Conservation (phyloP, 2,329 filamentous ascomycete genomes). For the Diaporthe destruens region DNA sequence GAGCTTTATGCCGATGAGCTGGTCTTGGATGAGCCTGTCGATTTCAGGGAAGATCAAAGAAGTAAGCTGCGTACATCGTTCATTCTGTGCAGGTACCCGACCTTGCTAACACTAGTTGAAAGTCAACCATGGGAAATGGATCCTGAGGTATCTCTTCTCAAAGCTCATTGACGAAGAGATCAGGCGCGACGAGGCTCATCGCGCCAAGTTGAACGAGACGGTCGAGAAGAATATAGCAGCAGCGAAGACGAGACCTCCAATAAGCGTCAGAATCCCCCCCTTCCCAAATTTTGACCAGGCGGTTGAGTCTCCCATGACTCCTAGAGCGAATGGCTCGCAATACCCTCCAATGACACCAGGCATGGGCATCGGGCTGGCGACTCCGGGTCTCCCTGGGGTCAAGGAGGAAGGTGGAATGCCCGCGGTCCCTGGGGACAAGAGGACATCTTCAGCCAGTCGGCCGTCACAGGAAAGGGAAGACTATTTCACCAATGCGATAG, state of each 20-base stretch:
- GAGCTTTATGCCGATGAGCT: constrained; percentile 97
- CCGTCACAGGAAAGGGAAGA: constrained; percentile 77
- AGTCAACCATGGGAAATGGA: constrained; percentile 98
- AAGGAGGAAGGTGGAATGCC: constrained; percentile 56
- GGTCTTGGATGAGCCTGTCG: constrained; percentile 76
- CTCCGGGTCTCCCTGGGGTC: constrained; percentile 69
- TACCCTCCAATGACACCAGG: constrained; percentile 78
- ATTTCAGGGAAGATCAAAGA: constrained; percentile 93
- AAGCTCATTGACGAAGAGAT: constrained; percentile 93
- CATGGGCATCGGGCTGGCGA: constrained; percentile 82
- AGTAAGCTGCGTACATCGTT: constrained; percentile 66
- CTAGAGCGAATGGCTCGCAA: constrained; percentile 74
- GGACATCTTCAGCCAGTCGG: constrained; percentile 67
- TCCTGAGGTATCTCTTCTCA: constrained; percentile 91
- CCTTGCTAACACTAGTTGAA: constrained; percentile 20
- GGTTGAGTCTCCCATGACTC: constrained; percentile 62
- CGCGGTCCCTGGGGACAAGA: constrained; percentile 66
- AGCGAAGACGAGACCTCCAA: constrained; percentile 70
- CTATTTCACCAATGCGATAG: constrained; percentile 79
- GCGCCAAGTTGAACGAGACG: constrained; percentile 75
- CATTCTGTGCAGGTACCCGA: constrained; percentile 36
- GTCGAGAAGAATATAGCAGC: constrained; percentile 69
- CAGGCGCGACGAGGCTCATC: constrained; percentile 79
- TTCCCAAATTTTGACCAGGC: constrained; percentile 52
- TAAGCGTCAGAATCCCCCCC: constrained; percentile 64